phyloP scores from a whole-genome alignment of 108 stramenopile genomes.

The Pseudonitzschia pungens region DNA sequence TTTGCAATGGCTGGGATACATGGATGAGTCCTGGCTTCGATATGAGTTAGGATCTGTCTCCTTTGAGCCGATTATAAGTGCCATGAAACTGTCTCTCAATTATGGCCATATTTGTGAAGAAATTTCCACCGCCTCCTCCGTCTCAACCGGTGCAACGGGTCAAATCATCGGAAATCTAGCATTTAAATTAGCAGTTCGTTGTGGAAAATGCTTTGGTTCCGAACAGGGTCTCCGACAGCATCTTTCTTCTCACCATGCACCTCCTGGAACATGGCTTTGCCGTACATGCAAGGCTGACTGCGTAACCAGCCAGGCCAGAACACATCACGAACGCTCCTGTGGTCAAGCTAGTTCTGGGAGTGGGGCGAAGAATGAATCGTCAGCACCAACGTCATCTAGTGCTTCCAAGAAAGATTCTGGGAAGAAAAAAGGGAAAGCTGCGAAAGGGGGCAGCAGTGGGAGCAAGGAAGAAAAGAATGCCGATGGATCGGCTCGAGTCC shows the following conservation, averaged over 20 bases:
- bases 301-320: constrained; percentile 73
- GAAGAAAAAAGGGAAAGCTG: constrained; percentile 25
- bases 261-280: constrained; percentile 87
- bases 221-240: constrained; percentile 84
- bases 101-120: constrained; percentile 81
- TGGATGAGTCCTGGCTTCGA: constrained; percentile 56
- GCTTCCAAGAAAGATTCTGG: constrained; percentile 8
- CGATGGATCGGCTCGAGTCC: constrained; percentile 60
- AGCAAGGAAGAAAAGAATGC: constrained; percentile 57
- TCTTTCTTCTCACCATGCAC: constrained; percentile 72
- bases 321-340: constrained; percentile 84
- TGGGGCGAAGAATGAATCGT: not conserved
- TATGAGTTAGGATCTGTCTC: constrained; percentile 60
- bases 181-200: constrained; percentile 67
- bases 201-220: constrained; percentile 75
- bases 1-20: constrained; percentile 55
- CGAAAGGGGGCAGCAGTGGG: constrained; percentile 28
- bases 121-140: constrained; percentile 71
- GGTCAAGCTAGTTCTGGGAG: constrained; percentile 37
- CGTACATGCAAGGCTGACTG: constrained; percentile 80
- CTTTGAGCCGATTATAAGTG: constrained; percentile 57
- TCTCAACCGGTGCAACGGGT: constrained; percentile 72
- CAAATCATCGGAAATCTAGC: constrained; percentile 66
- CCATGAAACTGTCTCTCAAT: constrained; percentile 46
- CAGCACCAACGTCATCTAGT: not conserved